phyloP scores from a whole-genome alignment of 2,329 filamentous ascomycete species.

The Tolypocladium cylindrosporum region DNA sequence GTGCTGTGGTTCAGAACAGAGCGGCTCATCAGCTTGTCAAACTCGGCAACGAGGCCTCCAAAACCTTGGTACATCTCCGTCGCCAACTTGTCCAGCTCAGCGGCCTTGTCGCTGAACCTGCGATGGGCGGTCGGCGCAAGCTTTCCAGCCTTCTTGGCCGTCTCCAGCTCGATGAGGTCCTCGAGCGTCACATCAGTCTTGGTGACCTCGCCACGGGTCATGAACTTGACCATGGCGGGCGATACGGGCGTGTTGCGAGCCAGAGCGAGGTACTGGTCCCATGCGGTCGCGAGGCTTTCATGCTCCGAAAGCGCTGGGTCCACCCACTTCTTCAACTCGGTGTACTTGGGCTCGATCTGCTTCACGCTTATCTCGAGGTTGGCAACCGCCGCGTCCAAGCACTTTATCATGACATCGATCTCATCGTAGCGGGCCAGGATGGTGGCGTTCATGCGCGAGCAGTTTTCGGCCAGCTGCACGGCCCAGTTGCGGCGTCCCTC shows the following conservation, averaged over 20 bases:
- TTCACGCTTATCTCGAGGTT: conserved; percentile 73
- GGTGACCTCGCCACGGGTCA: conserved; percentile 38
- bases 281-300: conserved; percentile 49
- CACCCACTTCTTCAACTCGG: conserved; percentile 62
- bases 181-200: conserved; percentile 51
- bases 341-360: conserved; percentile 60
- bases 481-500: conserved; percentile 75
- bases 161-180: conserved; percentile 66
- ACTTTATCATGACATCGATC: conserved; percentile 67
- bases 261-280: conserved; percentile 59
- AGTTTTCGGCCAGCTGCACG: conserved; percentile 57
- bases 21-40: conserved; percentile 47
- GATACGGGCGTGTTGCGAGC: conserved; percentile 56
- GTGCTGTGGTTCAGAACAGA: conserved; percentile 47
- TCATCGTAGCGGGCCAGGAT: conserved; percentile 60
- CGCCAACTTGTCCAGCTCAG: conserved; percentile 51
- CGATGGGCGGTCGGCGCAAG: conserved; percentile 48
- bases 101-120: conserved; percentile 49
- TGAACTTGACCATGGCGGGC: conserved; percentile 54
- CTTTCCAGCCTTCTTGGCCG: conserved; percentile 61
- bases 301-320: conserved; percentile 59
- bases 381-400: conserved; percentile 73
- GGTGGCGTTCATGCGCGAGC: conserved; percentile 51
- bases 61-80: conserved; percentile 51
- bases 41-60: conserved; percentile 49